phyloP scores from a whole-genome alignment of 805 yeast genomes.

The Hanseniaspora valbyensis region DNA sequence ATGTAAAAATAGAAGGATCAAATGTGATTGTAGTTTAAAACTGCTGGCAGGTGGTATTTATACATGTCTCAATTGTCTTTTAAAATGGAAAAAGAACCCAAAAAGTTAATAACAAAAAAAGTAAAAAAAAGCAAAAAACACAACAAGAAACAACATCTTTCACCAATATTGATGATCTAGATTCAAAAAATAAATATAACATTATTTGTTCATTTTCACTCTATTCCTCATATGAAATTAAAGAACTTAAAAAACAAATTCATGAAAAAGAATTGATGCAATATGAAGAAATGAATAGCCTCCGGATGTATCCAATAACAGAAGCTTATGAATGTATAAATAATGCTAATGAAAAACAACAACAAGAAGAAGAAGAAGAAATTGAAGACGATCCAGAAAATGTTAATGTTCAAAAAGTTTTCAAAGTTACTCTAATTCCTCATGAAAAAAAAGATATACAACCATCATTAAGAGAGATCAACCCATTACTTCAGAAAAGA shows the following conservation, averaged over 20 bases:
- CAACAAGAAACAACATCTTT: too few species aligned
- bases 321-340: background rate
- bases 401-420: background rate
- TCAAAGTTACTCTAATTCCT: conserved; percentile 13
- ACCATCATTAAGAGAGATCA: background rate
- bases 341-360: background rate
- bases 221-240: background rate
- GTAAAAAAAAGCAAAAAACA: background rate
- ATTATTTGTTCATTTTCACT: conserved; percentile 14
- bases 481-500: conserved; percentile 5
- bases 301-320: background rate
- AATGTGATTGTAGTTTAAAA: conserved; percentile 56
- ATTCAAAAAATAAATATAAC: background rate
- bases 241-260: background rate
- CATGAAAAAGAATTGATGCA: background rate
- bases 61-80: conserved; percentile 9
- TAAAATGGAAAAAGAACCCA: conserved; percentile 11
- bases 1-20: conserved; percentile 63
- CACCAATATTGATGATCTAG: background rate
- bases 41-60: background rate
- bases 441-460: conserved; percentile 15
- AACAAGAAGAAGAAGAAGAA: too few species aligned
- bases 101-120: background rate
- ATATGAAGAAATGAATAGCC: background rate
- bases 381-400: background rate